A percentile compares a stretch with the other conserved stretches of the same genome.
Evolutionary conservation across 306 rosid species (phyloP).

Genomic region (Erythrophleum fordii): DNA sequence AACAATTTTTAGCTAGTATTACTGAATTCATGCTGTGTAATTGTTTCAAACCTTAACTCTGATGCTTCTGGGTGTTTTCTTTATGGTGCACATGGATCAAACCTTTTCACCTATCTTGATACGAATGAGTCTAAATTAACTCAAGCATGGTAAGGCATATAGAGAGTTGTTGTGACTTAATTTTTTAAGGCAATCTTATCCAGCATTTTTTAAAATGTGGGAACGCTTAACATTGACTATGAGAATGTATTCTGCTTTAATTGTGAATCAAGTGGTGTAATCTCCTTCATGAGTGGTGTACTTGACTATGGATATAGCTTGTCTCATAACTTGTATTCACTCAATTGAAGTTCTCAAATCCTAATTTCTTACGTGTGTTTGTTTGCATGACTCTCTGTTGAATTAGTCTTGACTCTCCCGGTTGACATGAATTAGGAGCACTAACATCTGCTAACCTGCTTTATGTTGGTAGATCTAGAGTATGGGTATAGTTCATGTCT

Average conservation of each 20-base stretch:
- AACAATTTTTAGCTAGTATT: neutral
- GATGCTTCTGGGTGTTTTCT: neutral
- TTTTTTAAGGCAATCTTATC: neutral
- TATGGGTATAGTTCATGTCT: constrained; percentile 13
- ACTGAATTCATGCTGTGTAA: constrained; percentile 9
- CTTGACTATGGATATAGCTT: neutral
- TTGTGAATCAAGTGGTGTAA: neutral
- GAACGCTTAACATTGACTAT: neutral
- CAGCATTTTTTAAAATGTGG: too few relatives aligned
- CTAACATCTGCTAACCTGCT: neutral
- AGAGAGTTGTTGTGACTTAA: neutral
- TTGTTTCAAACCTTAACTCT: too few relatives aligned
- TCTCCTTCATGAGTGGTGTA: neutral
- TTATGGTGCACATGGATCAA: neutral
- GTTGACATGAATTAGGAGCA: constrained; percentile 1
- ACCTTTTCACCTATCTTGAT: neutral
- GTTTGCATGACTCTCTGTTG: neutral
- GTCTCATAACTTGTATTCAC: neutral
- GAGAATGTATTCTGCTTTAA: neutral
- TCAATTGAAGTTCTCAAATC: constrained; percentile 1
- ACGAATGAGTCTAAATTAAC: neutral
- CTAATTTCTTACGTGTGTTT: neutral
- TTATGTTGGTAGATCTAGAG: neutral
- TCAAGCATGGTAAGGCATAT: neutral
- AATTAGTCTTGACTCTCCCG: too few relatives aligned